These are phyloP conservation scores for Penicillium hordei DNA, from an alignment of 2,329 filamentous ascomycete genomes.

Conservation along the genomic window DNA sequence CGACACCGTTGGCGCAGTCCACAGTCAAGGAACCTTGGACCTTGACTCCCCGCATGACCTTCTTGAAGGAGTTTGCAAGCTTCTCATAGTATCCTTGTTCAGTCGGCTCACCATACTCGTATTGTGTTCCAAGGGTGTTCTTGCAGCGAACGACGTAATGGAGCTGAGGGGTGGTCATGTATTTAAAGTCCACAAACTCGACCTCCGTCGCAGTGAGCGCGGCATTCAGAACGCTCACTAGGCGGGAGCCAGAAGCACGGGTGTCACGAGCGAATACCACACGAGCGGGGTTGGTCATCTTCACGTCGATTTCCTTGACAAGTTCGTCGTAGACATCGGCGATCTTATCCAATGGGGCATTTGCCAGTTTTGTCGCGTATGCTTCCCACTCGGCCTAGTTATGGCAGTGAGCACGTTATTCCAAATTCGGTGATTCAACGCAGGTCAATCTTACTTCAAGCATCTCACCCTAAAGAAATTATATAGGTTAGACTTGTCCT, in stretches of 20 bases:
- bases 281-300: constrained; percentile 67
- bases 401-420: constrained; percentile 21
- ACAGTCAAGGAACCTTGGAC: constrained; percentile 74
- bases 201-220: constrained; percentile 74
- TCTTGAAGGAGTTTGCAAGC: constrained; percentile 78
- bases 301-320: constrained; percentile 72
- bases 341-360: constrained; percentile 74
- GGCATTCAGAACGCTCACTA: constrained; percentile 75
- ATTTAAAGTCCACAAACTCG: constrained; percentile 79
- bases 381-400: constrained; percentile 76
- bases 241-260: constrained; percentile 81
- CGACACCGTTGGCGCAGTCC: constrained; percentile 95
- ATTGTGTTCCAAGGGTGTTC: constrained; percentile 85
- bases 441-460: constrained; percentile 63
- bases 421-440: not conserved
- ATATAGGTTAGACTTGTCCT: constrained; percentile 12
- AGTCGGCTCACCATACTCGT: constrained; percentile 83
- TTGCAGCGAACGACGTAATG: constrained; percentile 94
- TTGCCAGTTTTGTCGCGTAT: constrained; percentile 85
- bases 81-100: constrained; percentile 96
- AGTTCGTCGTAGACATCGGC: constrained; percentile 74
- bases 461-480: constrained; percentile 73
- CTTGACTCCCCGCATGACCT: constrained; percentile 74
- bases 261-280: constrained; percentile 93
- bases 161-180: constrained; percentile 93